These are phyloP conservation scores for Globisporangium sylvaticum DNA, from an alignment of 352 stramenopile genomes.

Conservation along the genomic window DNA sequence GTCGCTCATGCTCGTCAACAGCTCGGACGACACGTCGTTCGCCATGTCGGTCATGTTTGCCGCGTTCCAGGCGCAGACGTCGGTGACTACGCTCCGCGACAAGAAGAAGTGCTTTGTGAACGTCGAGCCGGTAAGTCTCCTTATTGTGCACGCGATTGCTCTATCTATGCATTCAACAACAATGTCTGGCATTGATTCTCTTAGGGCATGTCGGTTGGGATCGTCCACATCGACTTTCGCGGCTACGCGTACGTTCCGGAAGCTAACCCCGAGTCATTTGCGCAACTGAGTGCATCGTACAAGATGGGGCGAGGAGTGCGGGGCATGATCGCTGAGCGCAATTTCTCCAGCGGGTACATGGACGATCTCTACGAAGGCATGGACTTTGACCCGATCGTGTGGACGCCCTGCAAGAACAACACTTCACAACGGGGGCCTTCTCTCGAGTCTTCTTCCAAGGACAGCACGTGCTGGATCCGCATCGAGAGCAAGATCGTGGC, in stretches of 20 bases:
- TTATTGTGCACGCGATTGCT: background rate
- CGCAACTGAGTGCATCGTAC: constrained; percentile 20
- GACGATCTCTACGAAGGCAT: constrained; percentile 26
- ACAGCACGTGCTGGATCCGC: constrained; percentile 22
- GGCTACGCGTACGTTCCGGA: constrained; percentile 24
- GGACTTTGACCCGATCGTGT: constrained; percentile 20
- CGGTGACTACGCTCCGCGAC: constrained; percentile 5
- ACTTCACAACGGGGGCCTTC: background rate
- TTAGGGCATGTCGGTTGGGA: constrained; percentile 33
- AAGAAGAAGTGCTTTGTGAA: constrained; percentile 24
- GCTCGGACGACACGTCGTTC: constrained; percentile 24
- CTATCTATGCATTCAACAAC: background rate
- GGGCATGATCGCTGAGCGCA: constrained; percentile 11
- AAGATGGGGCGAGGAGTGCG: constrained; percentile 3
- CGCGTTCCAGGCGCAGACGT: constrained; percentile 23
- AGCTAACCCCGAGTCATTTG: background rate
- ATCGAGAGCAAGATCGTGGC: constrained; percentile 24
- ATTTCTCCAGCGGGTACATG: constrained; percentile 17
- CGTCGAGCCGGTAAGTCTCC: constrained; percentile 18
- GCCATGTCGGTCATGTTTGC: constrained; percentile 27
- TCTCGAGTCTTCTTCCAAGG: background rate
- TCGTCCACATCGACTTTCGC: constrained; percentile 32
- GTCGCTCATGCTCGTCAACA: constrained; percentile 24
- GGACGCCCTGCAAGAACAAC: constrained; percentile 21
- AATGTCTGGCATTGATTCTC: background rate